Base-by-base conservation (phyloP, 306 rosid species). In the Luffa acutangula region DNA sequence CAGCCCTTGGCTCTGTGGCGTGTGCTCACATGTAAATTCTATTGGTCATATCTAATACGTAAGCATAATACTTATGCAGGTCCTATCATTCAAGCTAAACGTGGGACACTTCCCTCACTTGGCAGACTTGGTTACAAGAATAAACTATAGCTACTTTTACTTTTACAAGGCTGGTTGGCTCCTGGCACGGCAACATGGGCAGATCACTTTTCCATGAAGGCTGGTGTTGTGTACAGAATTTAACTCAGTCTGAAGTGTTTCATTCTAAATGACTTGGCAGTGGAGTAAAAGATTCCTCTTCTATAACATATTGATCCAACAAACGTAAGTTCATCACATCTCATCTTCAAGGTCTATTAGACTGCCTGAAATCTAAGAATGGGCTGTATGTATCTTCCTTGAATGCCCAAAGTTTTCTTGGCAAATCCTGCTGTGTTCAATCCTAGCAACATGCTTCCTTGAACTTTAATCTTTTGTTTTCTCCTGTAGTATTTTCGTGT, bases 91-190 rank as follows among this genome's bases (percentile, higher is more conserved):
- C 97, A 95, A 91, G 87, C 90, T 95, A 62, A 95, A 95, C 72
- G 95, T 95, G 52, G 98, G 98, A 37, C 92, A 92, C 89, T 95
- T 95, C 52, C 98, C 98, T 71, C 97, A 95, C 87, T 84, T 95
- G 83, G 98, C 97, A 70, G 98, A 95, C 85, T 85, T 95, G 87
- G 97, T 95, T 67, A 92, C 97, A 36, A 85, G 98, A 83, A 95
- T 95, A 82, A 95, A 95, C 82, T 91, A 95, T 84, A 95, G 93
- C 87, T 85, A 92, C 81, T 95, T 89, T 83, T 95, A 95, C 85
- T 17, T 3, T 31, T 5, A 11, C 0, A 7, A 37, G 48, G 10
- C 5, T 3, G 21, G 11, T 21, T 15, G 31, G 31, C 13, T 3
- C 15, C 37, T 14, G 20, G 45, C 31, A 65, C 25, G 9, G 25